phyloP scores from a whole-genome alignment of 169 alveolate genomes.

The Eimeria tenella region DNA sequence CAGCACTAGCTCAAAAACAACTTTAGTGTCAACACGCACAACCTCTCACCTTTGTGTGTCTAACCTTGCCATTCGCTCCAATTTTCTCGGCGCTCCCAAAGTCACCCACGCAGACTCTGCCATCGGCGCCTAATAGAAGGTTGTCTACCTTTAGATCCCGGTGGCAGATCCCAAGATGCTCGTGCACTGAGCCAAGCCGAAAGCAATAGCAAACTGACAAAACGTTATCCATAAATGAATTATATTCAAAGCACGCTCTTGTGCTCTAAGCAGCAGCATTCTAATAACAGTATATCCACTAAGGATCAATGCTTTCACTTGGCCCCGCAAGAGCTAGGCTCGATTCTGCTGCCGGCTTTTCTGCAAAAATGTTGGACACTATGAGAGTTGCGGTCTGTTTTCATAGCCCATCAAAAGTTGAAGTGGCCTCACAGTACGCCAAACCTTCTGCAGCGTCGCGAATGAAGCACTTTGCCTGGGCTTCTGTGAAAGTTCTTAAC shows the following conservation, averaged over 20 bases:
- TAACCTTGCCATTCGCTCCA: constrained; percentile 73
- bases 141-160: constrained; percentile 81
- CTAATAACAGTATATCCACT: no score
- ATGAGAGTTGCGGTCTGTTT: not conserved
- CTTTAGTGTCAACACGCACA: not conserved
- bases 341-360: not conserved
- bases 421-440: constrained; percentile 63
- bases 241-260: not conserved
- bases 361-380: not conserved
- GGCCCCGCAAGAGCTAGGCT: not conserved
- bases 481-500: constrained; percentile 61
- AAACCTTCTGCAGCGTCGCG: constrained; percentile 77
- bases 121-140: constrained; percentile 76
- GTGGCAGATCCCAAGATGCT: constrained; percentile 72
- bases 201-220: not conserved
- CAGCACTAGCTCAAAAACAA: no score
- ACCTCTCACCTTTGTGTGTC: constrained; percentile 76
- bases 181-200: constrained; percentile 76
- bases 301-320: not conserved
- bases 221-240: not conserved
- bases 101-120: constrained; percentile 77
- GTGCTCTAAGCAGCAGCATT: not conserved
- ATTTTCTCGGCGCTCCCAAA: constrained; percentile 78
- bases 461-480: constrained; percentile 74
- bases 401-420: not conserved